Evolutionary conservation across 2,329 filamentous ascomycete genomes (phyloP), one percentile per base, ranked within the genome.

Genomic region (Xylariaceae sp.): DNA sequence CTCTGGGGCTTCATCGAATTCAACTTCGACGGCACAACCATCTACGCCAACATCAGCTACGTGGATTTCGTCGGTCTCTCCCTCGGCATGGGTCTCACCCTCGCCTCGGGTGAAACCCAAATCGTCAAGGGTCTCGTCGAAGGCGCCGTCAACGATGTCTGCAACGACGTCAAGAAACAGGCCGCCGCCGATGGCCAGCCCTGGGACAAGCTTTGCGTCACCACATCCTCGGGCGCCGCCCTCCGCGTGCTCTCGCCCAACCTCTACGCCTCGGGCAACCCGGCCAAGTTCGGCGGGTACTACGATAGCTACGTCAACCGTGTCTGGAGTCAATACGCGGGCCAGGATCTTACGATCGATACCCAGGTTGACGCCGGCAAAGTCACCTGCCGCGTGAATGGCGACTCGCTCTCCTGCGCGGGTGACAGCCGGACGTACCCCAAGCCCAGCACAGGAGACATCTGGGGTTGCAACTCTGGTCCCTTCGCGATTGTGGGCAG

Each of bases 1-100:
- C 75, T 77, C 64, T 82, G 79, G 78, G 79, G 78, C 1, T 82
- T 81, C 56, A 72, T 80, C 23, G 80, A 82, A 64, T 69, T 82
- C 2, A 76, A 75, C 64, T 77, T 71, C 2, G 58, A 67, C 0
- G 68, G 71, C 1, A 72, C 72, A 0, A 71, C 71, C 3, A 67
- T 81, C 35, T 80, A 72, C 44, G 77, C 78, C 62, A 81, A 82
- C 68, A 75, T 82, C 55, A 79, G 75, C 52, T 81, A 77, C 58
- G 80, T 82, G 30, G 80, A 82, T 66, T 81, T 80, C 56, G 75
- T 81, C 18, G 74, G 80, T 4, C 71, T 83, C 9, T 71, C 78
- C 0, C 74, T 84, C 2, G 78, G 80, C 37, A 80, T 84, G 76
- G 66, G 66, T 0, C 68, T 83, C 6, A 72, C 71, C 0, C 70